Evolutionary conservation across 1,284 basidiomycete species (phyloP).

Genomic region (Schizophyllum commune): DNA sequence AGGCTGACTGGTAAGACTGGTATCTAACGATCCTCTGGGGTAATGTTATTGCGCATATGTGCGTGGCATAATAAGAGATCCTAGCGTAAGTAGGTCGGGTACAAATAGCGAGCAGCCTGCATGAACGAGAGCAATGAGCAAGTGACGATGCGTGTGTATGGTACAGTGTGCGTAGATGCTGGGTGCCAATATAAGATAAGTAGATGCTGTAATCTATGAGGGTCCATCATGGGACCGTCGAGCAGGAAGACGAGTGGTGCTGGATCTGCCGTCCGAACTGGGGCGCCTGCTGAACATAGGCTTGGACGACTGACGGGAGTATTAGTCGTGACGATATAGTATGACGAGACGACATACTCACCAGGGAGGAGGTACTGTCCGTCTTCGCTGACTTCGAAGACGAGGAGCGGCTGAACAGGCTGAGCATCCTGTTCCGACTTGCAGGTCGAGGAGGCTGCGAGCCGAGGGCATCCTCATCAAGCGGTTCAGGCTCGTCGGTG

Average conservation of each 20-base stretch:
- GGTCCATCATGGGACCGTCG: neutral
- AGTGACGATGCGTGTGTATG: neutral
- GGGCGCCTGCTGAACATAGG: neutral
- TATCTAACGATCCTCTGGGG: neutral
- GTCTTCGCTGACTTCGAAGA: neutral
- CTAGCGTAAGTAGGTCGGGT: neutral
- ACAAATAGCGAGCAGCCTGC: neutral
- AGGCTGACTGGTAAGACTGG: too few relatives aligned
- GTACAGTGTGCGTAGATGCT: neutral
- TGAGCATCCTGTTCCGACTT: slow-evolving; percentile 28
- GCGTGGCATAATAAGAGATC: neutral
- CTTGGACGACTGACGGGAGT: neutral
- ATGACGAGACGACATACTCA: neutral
- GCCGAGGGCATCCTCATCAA: slow-evolving; percentile 7
- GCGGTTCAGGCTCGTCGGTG: slow-evolving; percentile 26
- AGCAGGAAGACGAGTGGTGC: neutral
- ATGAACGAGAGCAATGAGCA: neutral
- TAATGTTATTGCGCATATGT: neutral
- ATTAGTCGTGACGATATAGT: neutral
- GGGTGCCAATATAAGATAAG: neutral
- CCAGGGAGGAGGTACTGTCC: neutral
- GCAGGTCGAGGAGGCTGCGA: slow-evolving; percentile 11
- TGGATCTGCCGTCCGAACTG: neutral
- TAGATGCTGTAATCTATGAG: neutral
- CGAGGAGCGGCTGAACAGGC: slow-evolving; percentile 24